These are phyloP conservation scores for Zarea fungicola DNA, from an alignment of 2,329 filamentous ascomycete genomes.

Conservation along the genomic window DNA sequence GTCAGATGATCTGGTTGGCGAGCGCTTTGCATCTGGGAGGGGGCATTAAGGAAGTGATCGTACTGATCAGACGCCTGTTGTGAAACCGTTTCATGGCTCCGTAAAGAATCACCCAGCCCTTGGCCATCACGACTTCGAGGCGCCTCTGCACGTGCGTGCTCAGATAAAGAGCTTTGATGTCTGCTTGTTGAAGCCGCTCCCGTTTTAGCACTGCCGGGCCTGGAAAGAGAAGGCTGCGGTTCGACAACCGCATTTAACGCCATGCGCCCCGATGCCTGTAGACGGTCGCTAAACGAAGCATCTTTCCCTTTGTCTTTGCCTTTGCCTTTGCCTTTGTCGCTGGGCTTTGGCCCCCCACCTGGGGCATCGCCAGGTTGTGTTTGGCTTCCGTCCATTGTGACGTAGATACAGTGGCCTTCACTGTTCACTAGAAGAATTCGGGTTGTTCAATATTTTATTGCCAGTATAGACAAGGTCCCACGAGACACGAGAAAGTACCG, in stretches of 20 bases:
- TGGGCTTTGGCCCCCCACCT: too few relatives aligned
- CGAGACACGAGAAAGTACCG: too few relatives aligned
- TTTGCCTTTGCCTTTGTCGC: too few relatives aligned
- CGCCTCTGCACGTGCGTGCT: not conserved
- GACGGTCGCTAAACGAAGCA: conserved; percentile 19
- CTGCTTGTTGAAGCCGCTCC: not conserved
- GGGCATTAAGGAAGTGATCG: conserved; percentile 1
- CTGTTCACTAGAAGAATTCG: too few relatives aligned
- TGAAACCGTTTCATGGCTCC: too few relatives aligned
- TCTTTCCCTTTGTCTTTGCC: conserved; percentile 16
- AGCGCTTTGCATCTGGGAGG: not conserved
- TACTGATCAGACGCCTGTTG: not conserved
- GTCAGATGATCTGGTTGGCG: not conserved
- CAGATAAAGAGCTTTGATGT: not conserved
- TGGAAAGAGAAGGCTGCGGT: conserved; percentile 15
- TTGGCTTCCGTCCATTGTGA: too few relatives aligned
- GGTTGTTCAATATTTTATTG: too few relatives aligned
- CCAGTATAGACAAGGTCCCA: too few relatives aligned
- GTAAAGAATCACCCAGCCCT: not conserved
- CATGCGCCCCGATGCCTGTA: conserved; percentile 24
- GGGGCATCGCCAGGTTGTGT: too few relatives aligned
- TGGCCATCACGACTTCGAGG: not conserved
- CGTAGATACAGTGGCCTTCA: too few relatives aligned
- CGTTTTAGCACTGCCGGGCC: conserved; percentile 16
- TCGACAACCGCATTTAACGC: conserved; percentile 21